Base-by-base conservation (phyloP, 345 rosid genomes). In the Zanthoxylum bungeanum region DNA sequence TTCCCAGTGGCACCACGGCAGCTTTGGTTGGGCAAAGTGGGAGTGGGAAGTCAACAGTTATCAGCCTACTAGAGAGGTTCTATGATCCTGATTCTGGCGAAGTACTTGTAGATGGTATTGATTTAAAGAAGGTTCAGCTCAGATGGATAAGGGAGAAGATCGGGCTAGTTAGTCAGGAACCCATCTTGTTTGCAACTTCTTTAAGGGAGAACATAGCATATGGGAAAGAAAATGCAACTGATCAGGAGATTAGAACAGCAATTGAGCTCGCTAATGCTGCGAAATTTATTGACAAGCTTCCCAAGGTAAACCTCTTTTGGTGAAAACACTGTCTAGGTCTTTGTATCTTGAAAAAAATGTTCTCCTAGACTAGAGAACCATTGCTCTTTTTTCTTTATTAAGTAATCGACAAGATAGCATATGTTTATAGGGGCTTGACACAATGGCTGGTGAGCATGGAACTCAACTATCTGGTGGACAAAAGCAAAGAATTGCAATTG, bases 361-460 rank as follows among this genome's bases (percentile, higher is more conserved):
- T 40, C 8, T 12, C 17, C 12, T 63, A 27, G 49, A n/a, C n/a
- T n/a, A n/a, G n/a, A n/a, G n/a, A n/a, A n/a, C n/a, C 60, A 22
- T 9, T 46, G 53, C 14, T 16, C 19, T 3, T 19, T 7, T 4
- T 30, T n/a, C 55, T 24, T 33, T 30, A 68, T 25, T 8, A 22
- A 24, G 28, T 31, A 31, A 68, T 40, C 44, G 19, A 65, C 30
- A 40, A 30, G 34, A 22, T 46, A 14, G 51, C 1, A 25, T 53
- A 64, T 73, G 39, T 55, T 28, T 51, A 19, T 31, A 93, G 97
- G 97, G 93, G 27, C 82, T 93, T 44, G 87, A 89, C 62, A 91
- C 98, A 8, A 88, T 88, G 93, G 97, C 89, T 0, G 96, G 98
- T 9, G 97, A 93, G 81, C 93, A 90, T 56, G 98, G 96, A 28